A percentile compares a stretch with the other conserved stretches of the same genome.
These are phyloP conservation scores for Mortierella sp. DNA, from an alignment of 371 early-diverging fungal species.

Conservation along the genomic window DNA sequence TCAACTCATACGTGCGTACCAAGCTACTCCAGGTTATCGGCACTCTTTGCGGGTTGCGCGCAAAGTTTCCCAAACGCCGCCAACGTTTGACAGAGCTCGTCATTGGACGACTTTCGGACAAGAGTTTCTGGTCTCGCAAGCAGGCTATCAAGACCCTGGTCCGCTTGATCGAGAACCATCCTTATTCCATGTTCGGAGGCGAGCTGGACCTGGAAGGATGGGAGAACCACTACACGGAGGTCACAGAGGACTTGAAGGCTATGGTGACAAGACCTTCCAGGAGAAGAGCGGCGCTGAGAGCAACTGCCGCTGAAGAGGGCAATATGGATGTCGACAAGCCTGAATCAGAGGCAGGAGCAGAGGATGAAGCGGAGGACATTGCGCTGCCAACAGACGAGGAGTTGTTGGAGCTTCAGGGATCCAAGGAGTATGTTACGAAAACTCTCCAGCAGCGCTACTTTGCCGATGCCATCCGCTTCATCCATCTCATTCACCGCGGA, in stretches of 20 bases:
- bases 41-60: constrained; percentile 79
- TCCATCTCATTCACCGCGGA: constrained; percentile 79
- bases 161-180: constrained; percentile 86
- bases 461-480: constrained; percentile 88
- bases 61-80: constrained; percentile 89
- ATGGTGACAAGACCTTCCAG: constrained; percentile 48
- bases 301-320: constrained; percentile 25
- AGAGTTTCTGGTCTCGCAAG: constrained; percentile 89
- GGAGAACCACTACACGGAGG: constrained; percentile 69
- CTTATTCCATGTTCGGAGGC: constrained; percentile 91
- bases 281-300: constrained; percentile 39
- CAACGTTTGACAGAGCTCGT: constrained; percentile 77
- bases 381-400: constrained; percentile 49
- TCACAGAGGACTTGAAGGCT: constrained; percentile 77
- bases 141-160: constrained; percentile 89
- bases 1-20: constrained; percentile 83
- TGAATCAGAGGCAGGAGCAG: constrained; percentile 37
- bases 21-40: constrained; percentile 90
- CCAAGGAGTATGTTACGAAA: constrained; percentile 72
- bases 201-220: constrained; percentile 78
- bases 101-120: constrained; percentile 89
- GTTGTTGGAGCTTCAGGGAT: constrained; percentile 50
- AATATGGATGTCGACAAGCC: constrained; percentile 50
- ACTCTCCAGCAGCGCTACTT: constrained; percentile 83
- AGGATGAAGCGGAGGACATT: constrained; percentile 39